Evolutionary conservation across 2,329 filamentous ascomycete genomes (phyloP).

Genomic region (Hypoxylon sp.): DNA sequence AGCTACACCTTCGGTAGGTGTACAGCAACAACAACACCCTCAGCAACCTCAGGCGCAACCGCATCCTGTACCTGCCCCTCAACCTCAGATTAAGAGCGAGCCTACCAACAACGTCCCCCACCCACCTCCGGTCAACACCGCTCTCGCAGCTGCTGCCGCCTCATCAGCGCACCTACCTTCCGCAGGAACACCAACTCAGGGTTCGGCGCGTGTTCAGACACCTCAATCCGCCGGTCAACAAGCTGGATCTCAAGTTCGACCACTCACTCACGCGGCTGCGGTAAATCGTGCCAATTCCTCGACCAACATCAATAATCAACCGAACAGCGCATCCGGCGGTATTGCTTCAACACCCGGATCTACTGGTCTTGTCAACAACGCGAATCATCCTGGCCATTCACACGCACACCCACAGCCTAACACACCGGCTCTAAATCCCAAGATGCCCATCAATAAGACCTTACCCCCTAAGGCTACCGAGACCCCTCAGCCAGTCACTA

Average conservation of each 20-base stretch:
- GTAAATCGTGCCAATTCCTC: constrained; percentile 54
- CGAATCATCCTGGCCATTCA: constrained; percentile 59
- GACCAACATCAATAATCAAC: constrained; percentile 48
- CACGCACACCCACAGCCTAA: constrained; percentile 65
- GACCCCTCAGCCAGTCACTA: constrained; percentile 79
- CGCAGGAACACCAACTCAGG: constrained; percentile 65
- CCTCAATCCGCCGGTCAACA: constrained; percentile 58
- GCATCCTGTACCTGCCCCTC: constrained; percentile 45
- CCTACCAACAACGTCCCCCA: constrained; percentile 53
- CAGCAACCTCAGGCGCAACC: constrained; percentile 39
- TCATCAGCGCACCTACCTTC: constrained; percentile 57
- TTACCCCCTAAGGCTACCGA: constrained; percentile 77
- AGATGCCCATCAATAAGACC: constrained; percentile 87
- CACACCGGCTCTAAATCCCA: constrained; percentile 64
- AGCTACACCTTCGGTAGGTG: constrained; percentile 47
- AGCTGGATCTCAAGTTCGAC: constrained; percentile 46
- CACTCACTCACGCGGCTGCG: constrained; percentile 51
- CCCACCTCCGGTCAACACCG: constrained; percentile 65
- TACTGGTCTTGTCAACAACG: constrained; percentile 42
- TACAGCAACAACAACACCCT: constrained; percentile 48
- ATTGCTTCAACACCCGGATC: constrained; percentile 49
- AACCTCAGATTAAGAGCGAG: constrained; percentile 58
- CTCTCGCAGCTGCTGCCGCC: constrained; percentile 57
- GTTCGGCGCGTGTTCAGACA: constrained; percentile 64
- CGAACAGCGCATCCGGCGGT: constrained; percentile 49